Conservation (phyloP, 768 basidiomycete genomes). For the Leucosporidium scottii region DNA sequence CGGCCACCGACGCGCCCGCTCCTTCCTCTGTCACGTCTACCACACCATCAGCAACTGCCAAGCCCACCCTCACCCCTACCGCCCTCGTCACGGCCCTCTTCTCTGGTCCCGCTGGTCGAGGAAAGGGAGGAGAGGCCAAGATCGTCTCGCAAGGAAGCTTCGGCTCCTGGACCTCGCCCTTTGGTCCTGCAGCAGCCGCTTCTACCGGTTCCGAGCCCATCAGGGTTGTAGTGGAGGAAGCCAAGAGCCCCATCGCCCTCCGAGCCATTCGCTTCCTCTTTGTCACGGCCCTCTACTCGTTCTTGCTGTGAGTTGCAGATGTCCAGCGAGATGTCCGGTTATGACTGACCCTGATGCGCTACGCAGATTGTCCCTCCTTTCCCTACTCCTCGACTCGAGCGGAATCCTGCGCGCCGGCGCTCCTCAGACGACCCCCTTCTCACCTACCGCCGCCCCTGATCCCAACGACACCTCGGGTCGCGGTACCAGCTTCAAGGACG, state of each 20-base stretch:
- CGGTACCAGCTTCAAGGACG: conserved; percentile 89
- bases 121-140: conserved; percentile 26
- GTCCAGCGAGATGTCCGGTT: background rate
- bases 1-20: background rate
- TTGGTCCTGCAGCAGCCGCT: conserved; percentile 42
- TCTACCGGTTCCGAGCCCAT: conserved; percentile 57
- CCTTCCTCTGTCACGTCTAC: background rate
- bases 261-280: conserved; percentile 24
- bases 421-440: conserved; percentile 70
- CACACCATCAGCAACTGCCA: background rate
- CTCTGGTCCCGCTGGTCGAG: conserved; percentile 1
- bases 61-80: conserved; percentile 40
- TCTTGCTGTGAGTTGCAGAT: conserved; percentile 45
- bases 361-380: conserved; percentile 71
- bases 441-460: conserved; percentile 50
- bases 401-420: conserved; percentile 80
- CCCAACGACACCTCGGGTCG: conserved; percentile 34
- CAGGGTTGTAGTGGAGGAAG: conserved; percentile 72
- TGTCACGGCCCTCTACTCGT: conserved; percentile 25
- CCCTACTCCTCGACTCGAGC: conserved; percentile 85
- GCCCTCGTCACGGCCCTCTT: conserved; percentile 35
- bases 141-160: conserved; percentile 19
- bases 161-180: conserved; percentile 8
- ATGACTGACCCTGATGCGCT: background rate
- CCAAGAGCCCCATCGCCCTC: conserved; percentile 48